Evolutionary conservation across 148 eudicot genomes (phyloP).

Genomic region (Simmondsia chinensis): DNA sequence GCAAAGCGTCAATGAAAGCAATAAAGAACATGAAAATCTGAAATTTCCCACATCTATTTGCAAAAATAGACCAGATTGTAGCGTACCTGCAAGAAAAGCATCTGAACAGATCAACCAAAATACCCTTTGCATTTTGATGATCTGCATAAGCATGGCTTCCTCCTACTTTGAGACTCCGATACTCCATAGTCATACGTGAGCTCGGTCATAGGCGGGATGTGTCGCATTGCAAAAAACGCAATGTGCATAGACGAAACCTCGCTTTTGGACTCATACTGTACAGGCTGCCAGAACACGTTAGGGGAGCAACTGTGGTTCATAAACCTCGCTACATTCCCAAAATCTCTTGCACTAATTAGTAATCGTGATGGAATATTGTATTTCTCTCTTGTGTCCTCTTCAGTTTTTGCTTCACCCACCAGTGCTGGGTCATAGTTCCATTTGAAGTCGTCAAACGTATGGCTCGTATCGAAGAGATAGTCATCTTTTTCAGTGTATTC

Average conservation of each 20-base stretch:
- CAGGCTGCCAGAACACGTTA: constrained; percentile 76
- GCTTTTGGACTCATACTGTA: constrained; percentile 49
- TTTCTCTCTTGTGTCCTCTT: constrained; percentile 22
- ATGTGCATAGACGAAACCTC: constrained; percentile 53
- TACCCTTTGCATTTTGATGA: constrained; percentile 69
- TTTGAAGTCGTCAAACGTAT: constrained; percentile 33
- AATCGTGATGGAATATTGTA: constrained; percentile 48
- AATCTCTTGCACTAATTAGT: constrained; percentile 58
- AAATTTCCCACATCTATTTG: too few relatives aligned
- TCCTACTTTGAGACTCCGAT: constrained; percentile 38
- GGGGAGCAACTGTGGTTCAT: constrained; percentile 98
- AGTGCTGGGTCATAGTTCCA: constrained; percentile 40
- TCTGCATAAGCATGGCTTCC: constrained; percentile 76
- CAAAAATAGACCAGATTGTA: too few relatives aligned
- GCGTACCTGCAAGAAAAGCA: constrained; percentile 4
- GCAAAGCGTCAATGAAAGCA: too few relatives aligned
- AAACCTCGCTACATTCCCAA: constrained; percentile 82
- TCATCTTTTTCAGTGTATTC: constrained; percentile 32
- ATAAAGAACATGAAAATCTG: too few relatives aligned
- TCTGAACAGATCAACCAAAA: constrained; percentile 35
- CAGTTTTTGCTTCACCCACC: constrained; percentile 20
- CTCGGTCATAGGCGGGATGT: constrained; percentile 90
- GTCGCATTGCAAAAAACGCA: constrained; percentile 73
- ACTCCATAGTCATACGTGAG: constrained; percentile 79
- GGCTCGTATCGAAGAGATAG: constrained; percentile 71